Evolutionary conservation across 768 basidiomycete species (phyloP).

Genomic region (Rhodosporidiobolus odoratus): DNA sequence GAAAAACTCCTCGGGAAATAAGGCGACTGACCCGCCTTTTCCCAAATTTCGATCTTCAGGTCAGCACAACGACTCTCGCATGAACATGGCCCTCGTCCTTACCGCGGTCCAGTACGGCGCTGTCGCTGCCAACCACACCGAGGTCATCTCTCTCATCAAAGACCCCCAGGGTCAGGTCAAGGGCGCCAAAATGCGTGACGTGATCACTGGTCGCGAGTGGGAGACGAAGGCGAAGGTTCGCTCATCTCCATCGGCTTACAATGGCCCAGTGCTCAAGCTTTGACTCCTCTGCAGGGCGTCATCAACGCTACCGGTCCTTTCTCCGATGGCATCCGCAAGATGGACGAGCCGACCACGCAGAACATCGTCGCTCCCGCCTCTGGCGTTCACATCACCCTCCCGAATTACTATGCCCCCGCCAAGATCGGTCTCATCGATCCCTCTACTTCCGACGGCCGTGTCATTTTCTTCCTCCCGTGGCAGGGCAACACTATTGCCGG

Average conservation of each 20-base stretch:
- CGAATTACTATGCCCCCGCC: constrained; percentile 87
- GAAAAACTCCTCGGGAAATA: too few relatives aligned
- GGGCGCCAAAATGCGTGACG: constrained; percentile 74
- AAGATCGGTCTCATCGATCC: constrained; percentile 95
- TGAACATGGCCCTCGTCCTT: constrained; percentile 94
- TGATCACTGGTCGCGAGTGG: constrained; percentile 75
- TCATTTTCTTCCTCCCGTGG: constrained; percentile 99
- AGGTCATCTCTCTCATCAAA: constrained; percentile 74
- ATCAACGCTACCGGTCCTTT: constrained; percentile 98
- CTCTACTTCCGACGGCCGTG: constrained; percentile 87
- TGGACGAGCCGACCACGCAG: constrained; percentile 58
- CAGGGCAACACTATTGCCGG: constrained; percentile 96
- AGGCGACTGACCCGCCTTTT: too few relatives aligned
- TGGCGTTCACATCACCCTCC: constrained; percentile 92
- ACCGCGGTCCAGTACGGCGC: constrained; percentile 91
- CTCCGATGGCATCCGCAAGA: constrained; percentile 71
- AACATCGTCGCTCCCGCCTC: constrained; percentile 89
- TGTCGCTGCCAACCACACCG: constrained; percentile 78
- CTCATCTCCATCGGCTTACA: background rate
- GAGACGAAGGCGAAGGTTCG: constrained; percentile 70
- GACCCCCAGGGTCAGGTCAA: constrained; percentile 53
- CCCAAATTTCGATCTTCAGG: constrained; percentile 57
- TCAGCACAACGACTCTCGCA: constrained; percentile 96
- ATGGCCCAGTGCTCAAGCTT: background rate
- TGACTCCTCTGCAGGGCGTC: constrained; percentile 58